phyloP scores from a whole-genome alignment of 164 flowering plant species.

The Magnolia officinalis region DNA sequence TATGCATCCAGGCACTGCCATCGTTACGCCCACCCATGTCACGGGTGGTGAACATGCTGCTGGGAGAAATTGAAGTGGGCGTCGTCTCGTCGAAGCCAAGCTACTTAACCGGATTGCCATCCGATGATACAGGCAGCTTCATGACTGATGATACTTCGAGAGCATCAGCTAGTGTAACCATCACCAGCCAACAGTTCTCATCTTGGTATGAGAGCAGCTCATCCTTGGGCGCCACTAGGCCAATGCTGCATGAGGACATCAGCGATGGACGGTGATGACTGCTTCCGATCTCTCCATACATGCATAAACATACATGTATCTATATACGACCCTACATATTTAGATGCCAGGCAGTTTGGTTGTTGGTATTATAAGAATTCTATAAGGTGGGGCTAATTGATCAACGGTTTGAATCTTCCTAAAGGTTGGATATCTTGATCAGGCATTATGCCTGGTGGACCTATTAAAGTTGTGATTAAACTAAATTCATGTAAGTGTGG shows the following conservation, averaged over 20 bases:
- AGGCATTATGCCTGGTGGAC: no score
- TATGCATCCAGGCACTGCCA: constrained; percentile 70
- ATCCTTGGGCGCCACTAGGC: constrained; percentile 1
- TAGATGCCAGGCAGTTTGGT: no score
- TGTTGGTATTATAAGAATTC: no score
- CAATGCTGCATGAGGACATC: constrained; percentile 17
- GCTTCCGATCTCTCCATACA: neutral
- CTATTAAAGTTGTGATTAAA: no score
- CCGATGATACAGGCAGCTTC: constrained; percentile 12
- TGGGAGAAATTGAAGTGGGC: constrained; percentile 55
- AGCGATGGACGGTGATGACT: constrained; percentile 17
- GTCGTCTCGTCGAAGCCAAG: constrained; percentile 31
- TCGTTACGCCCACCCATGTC: constrained; percentile 56
- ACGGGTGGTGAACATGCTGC: constrained; percentile 54
- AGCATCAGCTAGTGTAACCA: neutral
- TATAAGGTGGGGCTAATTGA: no score
- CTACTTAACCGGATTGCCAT: constrained; percentile 19
- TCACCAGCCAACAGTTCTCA: constrained; percentile 5
- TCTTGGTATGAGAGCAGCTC: constrained; percentile 16
- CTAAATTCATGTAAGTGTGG: no score
- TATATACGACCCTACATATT: neutral
- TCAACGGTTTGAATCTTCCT: no score
- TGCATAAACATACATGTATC: neutral
- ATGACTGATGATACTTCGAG: constrained; percentile 10
- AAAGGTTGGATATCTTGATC: no score